Evolutionary conservation across 2,329 filamentous ascomycete genomes (phyloP).

Genomic region (Cladosporium phlei): DNA sequence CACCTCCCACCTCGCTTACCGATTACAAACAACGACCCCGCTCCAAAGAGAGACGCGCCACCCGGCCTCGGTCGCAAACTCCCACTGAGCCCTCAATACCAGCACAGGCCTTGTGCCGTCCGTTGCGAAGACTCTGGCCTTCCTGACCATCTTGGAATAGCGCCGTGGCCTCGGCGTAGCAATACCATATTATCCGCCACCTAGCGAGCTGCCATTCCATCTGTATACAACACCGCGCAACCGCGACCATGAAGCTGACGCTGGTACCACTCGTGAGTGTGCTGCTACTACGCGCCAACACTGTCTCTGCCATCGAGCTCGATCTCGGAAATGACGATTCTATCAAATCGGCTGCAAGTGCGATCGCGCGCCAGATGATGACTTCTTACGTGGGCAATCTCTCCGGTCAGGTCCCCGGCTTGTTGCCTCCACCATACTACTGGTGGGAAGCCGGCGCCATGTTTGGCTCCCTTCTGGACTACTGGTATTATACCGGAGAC

Average conservation of each 20-base stretch:
- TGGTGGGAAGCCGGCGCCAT: slow-evolving; percentile 65
- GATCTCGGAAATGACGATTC: slow-evolving; percentile 29
- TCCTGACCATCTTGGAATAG: background rate
- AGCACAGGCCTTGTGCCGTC: background rate
- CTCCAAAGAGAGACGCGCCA: background rate
- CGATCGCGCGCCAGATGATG: slow-evolving; percentile 48
- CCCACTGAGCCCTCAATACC: too few relatives aligned
- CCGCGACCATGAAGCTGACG: background rate
- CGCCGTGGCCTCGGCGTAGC: slow-evolving; percentile 1
- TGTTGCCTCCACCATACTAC: slow-evolving; percentile 59
- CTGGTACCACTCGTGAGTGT: background rate
- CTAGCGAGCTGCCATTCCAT: background rate
- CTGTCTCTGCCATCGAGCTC: slow-evolving; percentile 7
- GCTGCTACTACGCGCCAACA: background rate
- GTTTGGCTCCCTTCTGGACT: slow-evolving; percentile 65
- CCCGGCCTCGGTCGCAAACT: slow-evolving; percentile 3
- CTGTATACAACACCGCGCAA: background rate
- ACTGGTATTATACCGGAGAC: slow-evolving; percentile 65
- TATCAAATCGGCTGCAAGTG: slow-evolving; percentile 40
- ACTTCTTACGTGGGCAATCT: slow-evolving; percentile 51
- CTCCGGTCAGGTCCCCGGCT: slow-evolving; percentile 47
- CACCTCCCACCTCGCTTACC: too few relatives aligned
- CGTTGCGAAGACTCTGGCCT: background rate
- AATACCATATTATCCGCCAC: background rate
- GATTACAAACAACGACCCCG: slow-evolving; percentile 10